phyloP scores from a whole-genome alignment of 2,329 filamentous ascomycete species.

The Venturia nashicola region DNA sequence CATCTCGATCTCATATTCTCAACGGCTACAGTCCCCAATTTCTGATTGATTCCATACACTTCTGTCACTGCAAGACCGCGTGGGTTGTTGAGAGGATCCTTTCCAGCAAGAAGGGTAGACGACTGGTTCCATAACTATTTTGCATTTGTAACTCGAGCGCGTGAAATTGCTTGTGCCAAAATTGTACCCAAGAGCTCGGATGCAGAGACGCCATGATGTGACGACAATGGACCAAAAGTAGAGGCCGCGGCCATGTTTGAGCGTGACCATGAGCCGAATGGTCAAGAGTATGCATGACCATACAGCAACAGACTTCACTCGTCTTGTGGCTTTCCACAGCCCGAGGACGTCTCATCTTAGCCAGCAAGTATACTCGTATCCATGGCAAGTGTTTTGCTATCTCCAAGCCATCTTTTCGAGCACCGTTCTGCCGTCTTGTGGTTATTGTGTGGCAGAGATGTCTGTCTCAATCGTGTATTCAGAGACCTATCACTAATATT shows the following conservation, averaged over 20 bases:
- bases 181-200: slow-evolving; percentile 2
- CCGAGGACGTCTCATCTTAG: not conserved
- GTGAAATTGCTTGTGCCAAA: slow-evolving; percentile 26
- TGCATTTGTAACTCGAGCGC: no score
- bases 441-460: not conserved
- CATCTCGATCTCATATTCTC: no score
- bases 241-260: slow-evolving; percentile 33
- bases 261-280: slow-evolving; percentile 28
- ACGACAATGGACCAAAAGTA: slow-evolving; percentile 38
- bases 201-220: not conserved
- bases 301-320: no score
- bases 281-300: slow-evolving; percentile 8
- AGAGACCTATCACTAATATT: not conserved
- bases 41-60: no score
- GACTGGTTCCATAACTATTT: no score
- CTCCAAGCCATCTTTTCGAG: not conserved
- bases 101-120: no score
- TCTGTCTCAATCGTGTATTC: not conserved
- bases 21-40: no score
- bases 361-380: not conserved
- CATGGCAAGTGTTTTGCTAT: not conserved
- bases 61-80: no score
- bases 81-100: no score
- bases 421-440: not conserved
- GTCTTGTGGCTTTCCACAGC: not conserved